Evolutionary conservation across 257 asterid species (phyloP).

Genomic region (Scutellaria baicalensis): DNA sequence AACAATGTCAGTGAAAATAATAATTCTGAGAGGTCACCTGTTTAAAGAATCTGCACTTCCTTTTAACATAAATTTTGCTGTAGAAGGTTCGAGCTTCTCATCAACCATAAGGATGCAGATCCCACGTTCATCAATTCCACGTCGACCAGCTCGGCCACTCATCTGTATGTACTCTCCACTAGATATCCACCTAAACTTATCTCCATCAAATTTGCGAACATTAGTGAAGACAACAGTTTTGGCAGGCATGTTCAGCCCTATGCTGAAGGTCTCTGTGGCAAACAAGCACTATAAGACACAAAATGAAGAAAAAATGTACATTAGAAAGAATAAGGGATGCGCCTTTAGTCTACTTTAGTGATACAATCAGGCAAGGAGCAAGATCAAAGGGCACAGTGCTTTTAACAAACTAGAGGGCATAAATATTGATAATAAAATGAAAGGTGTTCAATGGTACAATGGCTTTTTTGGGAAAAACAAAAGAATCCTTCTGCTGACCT

Average conservation of each 20-base stretch:
- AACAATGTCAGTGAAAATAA: neutral
- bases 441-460: neutral
- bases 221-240: conserved; percentile 96
- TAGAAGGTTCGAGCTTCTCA: conserved; percentile 93
- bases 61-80: conserved; percentile 82
- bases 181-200: conserved; percentile 91
- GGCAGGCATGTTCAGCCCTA: conserved; percentile 99
- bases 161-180: conserved; percentile 99
- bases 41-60: conserved; percentile 94
- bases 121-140: conserved; percentile 99
- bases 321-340: neutral
- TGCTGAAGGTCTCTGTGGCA: conserved; percentile 99
- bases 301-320: conserved; percentile 15
- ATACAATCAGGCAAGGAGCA: neutral
- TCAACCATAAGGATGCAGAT: conserved; percentile 99
- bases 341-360: neutral
- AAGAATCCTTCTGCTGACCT: conserved; percentile 46
- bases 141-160: conserved; percentile 99
- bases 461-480: neutral
- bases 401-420: neutral
- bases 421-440: neutral
- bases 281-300: conserved; percentile 70
- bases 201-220: conserved; percentile 97
- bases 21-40: conserved; percentile 43
- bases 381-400: neutral